Conservation (phyloP, 208 protist species). For the Trypanosoma conorhini region DNA sequence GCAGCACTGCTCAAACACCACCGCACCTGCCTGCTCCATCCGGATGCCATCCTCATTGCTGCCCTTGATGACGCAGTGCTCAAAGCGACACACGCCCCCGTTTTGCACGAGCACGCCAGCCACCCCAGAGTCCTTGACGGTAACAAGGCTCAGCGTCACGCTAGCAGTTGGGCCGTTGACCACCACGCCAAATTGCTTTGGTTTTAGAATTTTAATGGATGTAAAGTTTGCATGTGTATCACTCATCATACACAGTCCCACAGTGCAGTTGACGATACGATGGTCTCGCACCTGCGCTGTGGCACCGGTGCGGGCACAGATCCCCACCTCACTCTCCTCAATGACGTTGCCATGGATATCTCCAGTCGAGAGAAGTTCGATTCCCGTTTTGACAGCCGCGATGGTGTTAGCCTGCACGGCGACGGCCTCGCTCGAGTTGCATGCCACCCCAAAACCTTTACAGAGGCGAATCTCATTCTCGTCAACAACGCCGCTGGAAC, state of each 20-base stretch:
- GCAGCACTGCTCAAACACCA: conserved; percentile 25
- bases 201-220: conserved; percentile 6
- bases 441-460: conserved; percentile 16
- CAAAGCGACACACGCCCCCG: conserved; percentile 22
- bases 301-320: neutral
- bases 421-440: conserved; percentile 9
- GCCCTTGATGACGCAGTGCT: conserved; percentile 18
- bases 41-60: conserved; percentile 17
- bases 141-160: conserved; percentile 16
- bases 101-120: conserved; percentile 29
- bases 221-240: conserved; percentile 20
- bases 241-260: conserved; percentile 26
- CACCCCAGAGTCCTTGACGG: conserved; percentile 22
- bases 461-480: conserved; percentile 22
- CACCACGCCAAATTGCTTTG: conserved; percentile 30
- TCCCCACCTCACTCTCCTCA: conserved; percentile 19
- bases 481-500: neutral
- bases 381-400: neutral
- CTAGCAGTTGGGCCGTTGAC: conserved; percentile 24
- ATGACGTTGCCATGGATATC: conserved; percentile 20
- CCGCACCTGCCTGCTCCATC: conserved; percentile 8
- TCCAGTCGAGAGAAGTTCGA: conserved; percentile 15
- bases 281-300: conserved; percentile 19
- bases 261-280: conserved; percentile 18
- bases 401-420: conserved; percentile 20